Conservation (phyloP, 305 asterid species). For the Petunia hybrid region DNA sequence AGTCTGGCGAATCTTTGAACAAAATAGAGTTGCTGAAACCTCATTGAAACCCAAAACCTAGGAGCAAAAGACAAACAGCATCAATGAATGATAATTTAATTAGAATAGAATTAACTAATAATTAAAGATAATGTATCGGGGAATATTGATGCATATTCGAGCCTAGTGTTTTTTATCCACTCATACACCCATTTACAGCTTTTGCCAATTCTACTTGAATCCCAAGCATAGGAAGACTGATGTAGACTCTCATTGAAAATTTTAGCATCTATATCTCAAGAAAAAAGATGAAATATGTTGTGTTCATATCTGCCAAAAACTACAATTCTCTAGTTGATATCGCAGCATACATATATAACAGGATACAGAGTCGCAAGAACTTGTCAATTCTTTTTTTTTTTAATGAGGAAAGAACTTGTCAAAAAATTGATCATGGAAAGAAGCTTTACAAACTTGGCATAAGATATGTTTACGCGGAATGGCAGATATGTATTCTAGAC, state of each 20-base stretch:
- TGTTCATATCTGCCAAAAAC: slow-evolving; percentile 9
- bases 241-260: slow-evolving; percentile 16
- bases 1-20: slow-evolving; percentile 62
- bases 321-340: slow-evolving; percentile 21
- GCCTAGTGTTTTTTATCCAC: slow-evolving; percentile 15
- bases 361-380: neutral
- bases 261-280: slow-evolving; percentile 11
- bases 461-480: neutral
- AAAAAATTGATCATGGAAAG: slow-evolving; percentile 17
- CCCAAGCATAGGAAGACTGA: slow-evolving; percentile 21
- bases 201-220: slow-evolving; percentile 9
- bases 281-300: slow-evolving; percentile 1
- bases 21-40: slow-evolving; percentile 75
- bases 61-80: slow-evolving; percentile 41
- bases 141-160: slow-evolving; percentile 1
- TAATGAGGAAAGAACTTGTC: neutral
- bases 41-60: slow-evolving; percentile 95
- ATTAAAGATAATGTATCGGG: slow-evolving; percentile 17
- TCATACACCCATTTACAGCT: slow-evolving; percentile 21
- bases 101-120: slow-evolving; percentile 26
- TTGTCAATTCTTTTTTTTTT: neutral
- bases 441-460: slow-evolving; percentile 20
- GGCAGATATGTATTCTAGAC: slow-evolving; percentile 1
- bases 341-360: neutral
- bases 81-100: slow-evolving; percentile 26